Base-by-base conservation (phyloP, 495 filamentous ascomycete genomes). In the Rusavskia elegans region DNA sequence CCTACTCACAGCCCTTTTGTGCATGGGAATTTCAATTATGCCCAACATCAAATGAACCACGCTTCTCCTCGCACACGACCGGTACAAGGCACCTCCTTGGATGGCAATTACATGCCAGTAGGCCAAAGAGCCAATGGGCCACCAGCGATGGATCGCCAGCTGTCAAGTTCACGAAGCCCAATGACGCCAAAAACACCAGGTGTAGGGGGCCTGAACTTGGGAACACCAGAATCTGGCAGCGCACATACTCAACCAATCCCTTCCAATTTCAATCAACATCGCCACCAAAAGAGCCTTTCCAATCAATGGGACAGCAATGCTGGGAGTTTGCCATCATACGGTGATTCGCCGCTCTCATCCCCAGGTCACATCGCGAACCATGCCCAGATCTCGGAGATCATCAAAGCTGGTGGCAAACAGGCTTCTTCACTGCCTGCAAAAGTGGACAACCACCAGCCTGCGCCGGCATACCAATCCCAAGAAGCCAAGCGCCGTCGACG, bases 401-500 rank as follows among this genome's bases (percentile, higher is more conserved):
- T 86, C 45, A 80, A 80, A 57, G 41, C 41, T 23, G 78, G 76
- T 40, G 80, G 76, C 38, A 82, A 81, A 56, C 82, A 82, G 62
- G 41, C 41, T 11, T 79, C 81, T 36, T 86, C 83, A 8, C 69
- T 85, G 44, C 82, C 81, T 16, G 69, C 80, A 50, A 85, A 84
- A 63, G 81, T 84, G 45, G 80, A 84, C 56, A 64, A 61, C 30
- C 75, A 76, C 54, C 69, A 73, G 13, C 65, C 68, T 7, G 70
- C 68, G 10, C 69, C 71, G 13, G 25, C 25, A 27, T 27, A 27
- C 25, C 25, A 27, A 27, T 77, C 87, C 0, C 89, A 95, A 61
- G 92, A 98, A 69, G 86, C 87, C 59, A 95, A 97, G 75, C 79
- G 85, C 54, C 83, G 89, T 59, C 76, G 89, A 54, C 78, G 92